phyloP scores from a whole-genome alignment of 1,284 basidiomycete genomes.

The Gomphus bonarii region DNA sequence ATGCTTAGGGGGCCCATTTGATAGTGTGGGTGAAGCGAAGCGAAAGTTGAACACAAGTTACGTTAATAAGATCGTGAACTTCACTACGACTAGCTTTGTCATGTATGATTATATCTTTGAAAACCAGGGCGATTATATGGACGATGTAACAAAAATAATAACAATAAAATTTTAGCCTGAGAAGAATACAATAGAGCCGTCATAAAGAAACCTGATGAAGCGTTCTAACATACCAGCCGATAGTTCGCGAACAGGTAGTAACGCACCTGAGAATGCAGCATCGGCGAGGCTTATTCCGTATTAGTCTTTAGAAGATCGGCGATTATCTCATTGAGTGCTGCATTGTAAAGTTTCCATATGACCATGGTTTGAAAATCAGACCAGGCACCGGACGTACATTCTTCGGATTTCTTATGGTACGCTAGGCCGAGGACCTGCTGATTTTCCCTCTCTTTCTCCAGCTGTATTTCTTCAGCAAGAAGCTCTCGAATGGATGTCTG shows the following conservation, averaged over 20 bases:
- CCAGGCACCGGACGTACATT: background rate
- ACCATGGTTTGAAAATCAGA: background rate
- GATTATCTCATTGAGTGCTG: background rate
- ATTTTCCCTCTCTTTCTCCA: conserved; percentile 3
- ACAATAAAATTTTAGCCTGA: background rate
- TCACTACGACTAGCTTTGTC: background rate
- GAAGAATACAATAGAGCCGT: background rate
- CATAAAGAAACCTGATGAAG: background rate
- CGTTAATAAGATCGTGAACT: background rate
- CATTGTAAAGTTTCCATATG: background rate
- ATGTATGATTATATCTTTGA: background rate
- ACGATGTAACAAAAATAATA: background rate
- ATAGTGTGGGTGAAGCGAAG: no score
- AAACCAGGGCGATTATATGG: background rate
- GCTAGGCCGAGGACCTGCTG: conserved; percentile 7
- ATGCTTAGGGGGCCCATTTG: background rate
- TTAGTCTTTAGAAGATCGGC: background rate
- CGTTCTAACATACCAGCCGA: background rate
- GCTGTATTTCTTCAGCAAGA: background rate
- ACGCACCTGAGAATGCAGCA: background rate
- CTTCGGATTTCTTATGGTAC: conserved; percentile 10
- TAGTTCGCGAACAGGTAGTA: background rate
- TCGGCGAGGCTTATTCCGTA: background rate
- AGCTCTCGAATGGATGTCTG: background rate
- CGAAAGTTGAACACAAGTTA: no score